These are phyloP conservation scores for Leptomonas pyrrhocoris DNA, from an alignment of 208 protist genomes.

Conservation along the genomic window DNA sequence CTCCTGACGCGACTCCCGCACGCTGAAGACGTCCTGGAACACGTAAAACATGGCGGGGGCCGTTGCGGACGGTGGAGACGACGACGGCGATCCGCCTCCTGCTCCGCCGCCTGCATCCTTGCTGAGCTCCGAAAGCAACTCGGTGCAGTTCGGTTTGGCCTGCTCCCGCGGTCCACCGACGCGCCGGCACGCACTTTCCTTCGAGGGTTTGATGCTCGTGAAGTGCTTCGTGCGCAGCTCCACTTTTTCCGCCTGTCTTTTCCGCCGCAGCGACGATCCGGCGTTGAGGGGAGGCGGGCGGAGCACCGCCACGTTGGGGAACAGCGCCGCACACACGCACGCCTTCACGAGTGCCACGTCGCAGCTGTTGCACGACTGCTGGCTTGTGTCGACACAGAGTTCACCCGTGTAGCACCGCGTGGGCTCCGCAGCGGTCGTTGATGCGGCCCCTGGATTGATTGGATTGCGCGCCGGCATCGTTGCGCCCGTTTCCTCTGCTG, in stretches of 20 bases:
- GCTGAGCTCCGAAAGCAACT: constrained; percentile 36
- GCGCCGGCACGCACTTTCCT: constrained; percentile 78
- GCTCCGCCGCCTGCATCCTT: neutral
- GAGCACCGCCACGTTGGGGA: constrained; percentile 87
- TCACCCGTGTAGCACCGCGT: constrained; percentile 22
- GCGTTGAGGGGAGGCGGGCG: constrained; percentile 35
- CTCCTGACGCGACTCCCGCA: constrained; percentile 53
- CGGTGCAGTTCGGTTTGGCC: constrained; percentile 31
- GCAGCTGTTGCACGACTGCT: constrained; percentile 59
- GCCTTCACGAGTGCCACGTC: constrained; percentile 89
- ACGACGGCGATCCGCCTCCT: neutral
- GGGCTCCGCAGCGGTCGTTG: neutral
- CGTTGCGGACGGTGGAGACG: neutral
- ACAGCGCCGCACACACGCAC: constrained; percentile 75
- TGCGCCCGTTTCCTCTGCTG: neutral
- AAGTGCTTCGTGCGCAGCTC: constrained; percentile 65
- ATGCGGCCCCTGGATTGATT: neutral
- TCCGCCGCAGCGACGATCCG: constrained; percentile 3
- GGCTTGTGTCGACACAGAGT: constrained; percentile 63
- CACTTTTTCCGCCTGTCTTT: constrained; percentile 31
- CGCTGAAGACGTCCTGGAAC: constrained; percentile 73
- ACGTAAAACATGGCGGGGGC: constrained; percentile 78
- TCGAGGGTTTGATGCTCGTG: constrained; percentile 60
- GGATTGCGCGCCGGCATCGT: neutral
- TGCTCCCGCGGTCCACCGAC: constrained; percentile 44